A percentile compares a stretch with the other conserved stretches of the same genome.
phyloP scores from a whole-genome alignment of 257 asterid genomes.

The Salvia hispanica region DNA sequence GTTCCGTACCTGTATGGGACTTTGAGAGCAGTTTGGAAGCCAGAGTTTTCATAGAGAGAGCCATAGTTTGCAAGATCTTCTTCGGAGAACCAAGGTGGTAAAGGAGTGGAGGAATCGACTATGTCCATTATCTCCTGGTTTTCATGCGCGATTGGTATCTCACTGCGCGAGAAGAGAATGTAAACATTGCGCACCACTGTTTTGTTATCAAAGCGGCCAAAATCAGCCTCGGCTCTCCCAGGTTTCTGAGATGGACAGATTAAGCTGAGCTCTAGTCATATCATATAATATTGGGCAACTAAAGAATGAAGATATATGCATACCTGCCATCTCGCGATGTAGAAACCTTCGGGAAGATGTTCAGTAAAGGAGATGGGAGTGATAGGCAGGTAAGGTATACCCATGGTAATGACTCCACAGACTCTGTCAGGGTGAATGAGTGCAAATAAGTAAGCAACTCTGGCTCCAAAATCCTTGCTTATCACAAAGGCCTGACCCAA shows the following conservation, averaged over 20 bases:
- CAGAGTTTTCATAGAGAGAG: constrained; percentile 59
- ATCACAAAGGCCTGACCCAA: constrained; percentile 47
- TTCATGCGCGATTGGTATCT: constrained; percentile 46
- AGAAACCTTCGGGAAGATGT: constrained; percentile 60
- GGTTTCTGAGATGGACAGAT: constrained; percentile 37
- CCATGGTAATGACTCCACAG: constrained; percentile 50
- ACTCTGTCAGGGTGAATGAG: constrained; percentile 53
- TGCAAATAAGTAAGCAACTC: constrained; percentile 46
- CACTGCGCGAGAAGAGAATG: constrained; percentile 45
- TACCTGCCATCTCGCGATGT: constrained; percentile 63
- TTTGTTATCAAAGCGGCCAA: constrained; percentile 47
- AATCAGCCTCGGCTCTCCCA: constrained; percentile 63
- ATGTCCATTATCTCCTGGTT: constrained; percentile 58
- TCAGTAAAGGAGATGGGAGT: constrained; percentile 17
- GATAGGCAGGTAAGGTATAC: constrained; percentile 37
- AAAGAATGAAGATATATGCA: neutral
- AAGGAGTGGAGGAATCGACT: constrained; percentile 49
- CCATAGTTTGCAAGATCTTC: constrained; percentile 57
- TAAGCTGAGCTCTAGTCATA: neutral
- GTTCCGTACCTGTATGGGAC: constrained; percentile 61
- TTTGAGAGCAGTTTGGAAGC: constrained; percentile 55
- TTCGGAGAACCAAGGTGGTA: constrained; percentile 62
- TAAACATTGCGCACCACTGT: constrained; percentile 48
- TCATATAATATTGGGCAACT: no score
- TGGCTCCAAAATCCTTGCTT: constrained; percentile 56